Evolutionary conservation across 805 yeast genomes (phyloP).

Genomic region (Candida sonorensis): DNA sequence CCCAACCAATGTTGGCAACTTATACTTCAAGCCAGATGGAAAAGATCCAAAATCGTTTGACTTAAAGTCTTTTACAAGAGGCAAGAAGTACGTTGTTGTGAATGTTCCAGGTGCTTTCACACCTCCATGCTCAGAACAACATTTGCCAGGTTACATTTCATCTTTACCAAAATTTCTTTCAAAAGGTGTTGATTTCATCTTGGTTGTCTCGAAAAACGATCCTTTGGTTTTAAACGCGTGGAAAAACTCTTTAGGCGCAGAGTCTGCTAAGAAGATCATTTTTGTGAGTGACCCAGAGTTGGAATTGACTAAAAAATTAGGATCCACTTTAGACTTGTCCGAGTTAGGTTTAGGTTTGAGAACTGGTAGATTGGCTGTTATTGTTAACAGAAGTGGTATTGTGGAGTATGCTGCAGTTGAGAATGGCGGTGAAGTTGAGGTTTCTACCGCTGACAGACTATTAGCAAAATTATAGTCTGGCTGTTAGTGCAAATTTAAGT

Average conservation of each 20-base stretch:
- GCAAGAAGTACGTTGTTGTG: slow-evolving; percentile 59
- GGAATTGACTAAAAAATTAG: slow-evolving; percentile 49
- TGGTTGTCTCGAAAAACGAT: slow-evolving; percentile 62
- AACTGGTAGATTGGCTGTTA: slow-evolving; percentile 60
- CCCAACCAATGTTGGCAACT: slow-evolving; percentile 28
- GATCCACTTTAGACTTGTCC: slow-evolving; percentile 49
- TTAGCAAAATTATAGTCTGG: slow-evolving; percentile 17
- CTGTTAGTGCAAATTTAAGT: no score
- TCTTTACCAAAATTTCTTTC: slow-evolving; percentile 42
- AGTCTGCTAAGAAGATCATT: slow-evolving; percentile 31
- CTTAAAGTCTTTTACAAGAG: slow-evolving; percentile 25
- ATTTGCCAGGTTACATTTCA: slow-evolving; percentile 60
- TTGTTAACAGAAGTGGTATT: slow-evolving; percentile 44
- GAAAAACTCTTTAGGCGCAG: slow-evolving; percentile 42
- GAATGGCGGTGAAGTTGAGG: slow-evolving; percentile 22
- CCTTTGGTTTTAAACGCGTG: slow-evolving; percentile 68
- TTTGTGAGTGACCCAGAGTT: slow-evolving; percentile 64
- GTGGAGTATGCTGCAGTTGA: slow-evolving; percentile 27
- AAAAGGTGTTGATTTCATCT: slow-evolving; percentile 57
- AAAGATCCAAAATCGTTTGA: slow-evolving; percentile 30
- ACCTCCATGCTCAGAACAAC: slow-evolving; percentile 69
- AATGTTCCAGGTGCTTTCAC: slow-evolving; percentile 87
- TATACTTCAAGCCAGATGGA: slow-evolving; percentile 29
- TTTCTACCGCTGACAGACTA: slow-evolving; percentile 20
- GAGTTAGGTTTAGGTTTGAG: slow-evolving; percentile 50